Evolutionary conservation across 768 basidiomycete genomes (phyloP).

Genomic region (Chalciporus sphaerocephalus): DNA sequence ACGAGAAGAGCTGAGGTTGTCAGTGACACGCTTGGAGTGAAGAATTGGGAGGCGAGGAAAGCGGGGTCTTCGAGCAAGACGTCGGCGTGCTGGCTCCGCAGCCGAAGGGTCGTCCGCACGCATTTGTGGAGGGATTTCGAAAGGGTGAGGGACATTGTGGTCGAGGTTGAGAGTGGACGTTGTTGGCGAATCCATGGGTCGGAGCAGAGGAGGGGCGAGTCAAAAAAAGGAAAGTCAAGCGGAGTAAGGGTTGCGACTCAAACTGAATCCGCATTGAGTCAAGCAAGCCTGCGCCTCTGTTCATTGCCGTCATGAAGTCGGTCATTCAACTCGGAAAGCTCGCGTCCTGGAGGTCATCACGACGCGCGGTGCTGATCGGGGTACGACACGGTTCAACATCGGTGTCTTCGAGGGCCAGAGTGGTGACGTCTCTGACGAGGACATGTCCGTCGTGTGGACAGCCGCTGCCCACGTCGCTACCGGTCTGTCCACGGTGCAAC

Average conservation of each 20-base stretch:
- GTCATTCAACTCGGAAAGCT: constrained; percentile 12
- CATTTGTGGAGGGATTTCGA: constrained; percentile 37
- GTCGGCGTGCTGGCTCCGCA: constrained; percentile 45
- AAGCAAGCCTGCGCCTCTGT: too few relatives aligned
- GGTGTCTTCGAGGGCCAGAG: neutral
- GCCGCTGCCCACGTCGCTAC: constrained; percentile 57
- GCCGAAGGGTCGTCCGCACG: constrained; percentile 39
- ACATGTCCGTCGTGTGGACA: constrained; percentile 62
- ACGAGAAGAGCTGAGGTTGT: neutral
- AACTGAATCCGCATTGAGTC: neutral
- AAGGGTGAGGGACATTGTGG: neutral
- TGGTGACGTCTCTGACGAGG: constrained; percentile 9
- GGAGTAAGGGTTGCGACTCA: neutral
- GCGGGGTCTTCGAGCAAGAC: constrained; percentile 36
- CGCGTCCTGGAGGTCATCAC: constrained; percentile 1
- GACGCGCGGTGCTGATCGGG: neutral
- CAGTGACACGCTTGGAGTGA: constrained; percentile 4
- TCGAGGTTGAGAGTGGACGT: constrained; percentile 2
- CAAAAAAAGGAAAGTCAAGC: neutral
- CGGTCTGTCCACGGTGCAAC: constrained; percentile 73
- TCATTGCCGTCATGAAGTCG: constrained; percentile 10
- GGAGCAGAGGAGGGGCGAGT: neutral
- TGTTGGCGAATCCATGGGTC: neutral
- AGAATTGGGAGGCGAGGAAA: constrained; percentile 29
- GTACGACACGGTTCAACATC: neutral